Base-by-base conservation (phyloP, 805 yeast species). In the Ogataea pini region DNA sequence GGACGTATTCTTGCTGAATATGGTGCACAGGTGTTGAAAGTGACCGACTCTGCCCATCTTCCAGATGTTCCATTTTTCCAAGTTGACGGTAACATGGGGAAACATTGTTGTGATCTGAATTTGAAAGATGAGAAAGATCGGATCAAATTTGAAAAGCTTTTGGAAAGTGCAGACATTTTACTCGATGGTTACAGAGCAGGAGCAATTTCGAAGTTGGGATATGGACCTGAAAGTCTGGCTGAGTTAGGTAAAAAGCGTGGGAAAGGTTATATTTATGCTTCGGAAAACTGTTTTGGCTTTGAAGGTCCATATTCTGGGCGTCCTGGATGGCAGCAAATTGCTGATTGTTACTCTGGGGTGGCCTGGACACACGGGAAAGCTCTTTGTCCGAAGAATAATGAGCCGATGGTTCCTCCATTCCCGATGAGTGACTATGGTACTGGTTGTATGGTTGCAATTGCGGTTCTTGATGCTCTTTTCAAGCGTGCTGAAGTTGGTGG, bases 281-380 rank as follows among this genome's bases (percentile, higher is more conserved):
- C 67, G 14, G 71, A 67, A 48, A 64, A 67, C 45, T 53, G 57
- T 34, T 53, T 53, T 53, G 71, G 71, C 4, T 66, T 60, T 42
- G 50, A 51, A 29, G 71, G 71, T 16, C 64, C 59, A 24, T 67
- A 67, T 62, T 14, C 58, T 8, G 57, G 52, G n/a, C 49, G 71
- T 14, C 54, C 71, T 9, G 72, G 71, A 8, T 67, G 71, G 72
- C 72, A 67, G 51, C 71, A 67, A 49, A 67, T 67, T 46, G 65
- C 70, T 17, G 72, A 67, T 49, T 64, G 68, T 54, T 64, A 56
- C 19, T 54, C 65, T 25, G 72, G 71, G 2, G 64, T 67, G 25
- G 69, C 70, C 2, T 67, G 64, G 64, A 47, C 51, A 7, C 71
- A 67, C 39, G 71, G 72, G 13, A 28, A 46, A 27, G 51, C 60